These are phyloP conservation scores for Lactarius tabidus DNA, from an alignment of 768 basidiomycete species.

Conservation along the genomic window DNA sequence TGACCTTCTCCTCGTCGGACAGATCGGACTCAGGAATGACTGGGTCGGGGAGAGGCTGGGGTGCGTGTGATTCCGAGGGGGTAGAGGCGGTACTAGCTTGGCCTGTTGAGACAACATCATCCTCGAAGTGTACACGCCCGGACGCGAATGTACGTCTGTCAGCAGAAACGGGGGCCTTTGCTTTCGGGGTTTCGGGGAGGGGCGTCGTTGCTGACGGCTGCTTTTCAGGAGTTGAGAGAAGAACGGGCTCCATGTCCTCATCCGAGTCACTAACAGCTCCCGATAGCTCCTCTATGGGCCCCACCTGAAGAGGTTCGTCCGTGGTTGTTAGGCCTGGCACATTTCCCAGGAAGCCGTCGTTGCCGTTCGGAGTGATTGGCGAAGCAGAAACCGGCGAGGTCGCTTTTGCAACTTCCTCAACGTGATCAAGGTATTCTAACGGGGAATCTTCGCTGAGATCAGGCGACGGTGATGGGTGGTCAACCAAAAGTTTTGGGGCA, in stretches of 20 bases:
- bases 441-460: slow-evolving; percentile 4
- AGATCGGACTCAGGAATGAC: background rate
- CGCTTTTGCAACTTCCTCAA: slow-evolving; percentile 1
- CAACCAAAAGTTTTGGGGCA: slow-evolving; percentile 34
- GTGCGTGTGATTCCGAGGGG: background rate
- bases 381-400: background rate
- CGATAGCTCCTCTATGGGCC: background rate
- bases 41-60: background rate
- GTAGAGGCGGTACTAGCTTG: background rate
- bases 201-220: background rate
- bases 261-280: slow-evolving; percentile 18
- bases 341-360: background rate
- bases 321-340: background rate
- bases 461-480: background rate
- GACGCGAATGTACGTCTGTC: slow-evolving; percentile 2
- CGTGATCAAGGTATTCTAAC: slow-evolving; percentile 20
- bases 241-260: slow-evolving; percentile 24
- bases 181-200: background rate
- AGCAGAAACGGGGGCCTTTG: background rate
- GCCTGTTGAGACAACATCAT: background rate
- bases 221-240: background rate
- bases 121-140: slow-evolving; percentile 14
- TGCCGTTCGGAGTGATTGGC: slow-evolving; percentile 4
- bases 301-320: background rate
- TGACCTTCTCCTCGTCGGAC: slow-evolving; percentile 27